Base-by-base conservation (phyloP, 371 early-diverging fungal genomes). In the Apophysomyces sp. region DNA sequence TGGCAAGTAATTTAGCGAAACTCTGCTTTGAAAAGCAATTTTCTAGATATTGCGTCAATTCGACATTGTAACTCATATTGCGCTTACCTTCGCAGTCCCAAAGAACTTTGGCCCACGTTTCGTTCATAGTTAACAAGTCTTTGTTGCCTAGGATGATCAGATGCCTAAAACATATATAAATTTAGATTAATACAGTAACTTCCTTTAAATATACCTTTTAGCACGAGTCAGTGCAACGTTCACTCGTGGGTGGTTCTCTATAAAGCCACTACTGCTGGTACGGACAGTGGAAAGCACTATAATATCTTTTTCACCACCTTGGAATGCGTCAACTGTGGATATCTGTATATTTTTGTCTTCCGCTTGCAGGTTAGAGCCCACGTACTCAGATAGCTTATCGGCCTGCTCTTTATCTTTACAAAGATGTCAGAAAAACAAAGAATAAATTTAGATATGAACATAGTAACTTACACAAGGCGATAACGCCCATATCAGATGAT, bases 291-390 rank as follows among this genome's bases (percentile, higher is more conserved):
- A 89, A 24, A 94, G 63, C 16, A 94, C 69, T 61, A 94, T 92
- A 24, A 94, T 75, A 11, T 87, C 84, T 65, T 92, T 93, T 61
- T 95, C 95, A 13, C 91, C 91, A 12, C 95, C 94, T 75, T 76
- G 92, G 66, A 94, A 95, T 0, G 94, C 90, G 69, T 95, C 96
- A 0, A 94, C 93, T 0, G 95, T 94, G 6, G 91, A 89, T 8
- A 88, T 82, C 72, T 73, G 71, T 18, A 75, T 63, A 49, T 62
- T 63, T 26, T 74, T 67, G 7, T 61, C 65, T 16, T 60, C 40
- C 16, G 41, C 63, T 8, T 65, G 53, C 12, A 41, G 27, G 4
- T 56, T 54, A 4, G 58, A 62, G 2, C 63, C 57, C n/a, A 89
- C 49, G 40, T 71, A 63, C 2, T 65, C 57, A 6, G 63, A 52